Conservation (phyloP, 352 stramenopile genomes). For the Pythium phragmitis region DNA sequence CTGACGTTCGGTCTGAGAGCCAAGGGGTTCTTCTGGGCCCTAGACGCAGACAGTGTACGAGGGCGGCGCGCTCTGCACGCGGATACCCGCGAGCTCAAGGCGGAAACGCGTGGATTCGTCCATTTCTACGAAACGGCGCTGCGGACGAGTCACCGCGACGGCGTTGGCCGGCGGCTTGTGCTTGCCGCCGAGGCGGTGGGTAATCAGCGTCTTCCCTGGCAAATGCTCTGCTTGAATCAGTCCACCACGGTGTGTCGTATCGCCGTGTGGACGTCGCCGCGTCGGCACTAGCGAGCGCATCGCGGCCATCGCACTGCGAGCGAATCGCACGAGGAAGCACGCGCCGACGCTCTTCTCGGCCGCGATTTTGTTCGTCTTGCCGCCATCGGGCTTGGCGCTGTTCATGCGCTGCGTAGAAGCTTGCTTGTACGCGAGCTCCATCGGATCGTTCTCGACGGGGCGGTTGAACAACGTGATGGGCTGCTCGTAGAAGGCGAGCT, state of each 20-base stretch:
- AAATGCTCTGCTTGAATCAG: not conserved
- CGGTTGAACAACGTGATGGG: conserved; percentile 24
- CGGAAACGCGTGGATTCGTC: conserved; percentile 26
- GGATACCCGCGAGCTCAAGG: conserved; percentile 23
- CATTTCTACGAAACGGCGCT: conserved; percentile 3
- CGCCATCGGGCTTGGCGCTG: not conserved
- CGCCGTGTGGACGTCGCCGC: not conserved
- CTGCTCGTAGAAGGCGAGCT: conserved; percentile 28
- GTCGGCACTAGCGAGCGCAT: conserved; percentile 7
- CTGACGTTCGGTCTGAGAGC: no score
- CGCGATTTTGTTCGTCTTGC: not conserved
- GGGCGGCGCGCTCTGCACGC: not conserved
- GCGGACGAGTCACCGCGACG: not conserved
- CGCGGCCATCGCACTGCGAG: not conserved
- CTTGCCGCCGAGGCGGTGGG: not conserved
- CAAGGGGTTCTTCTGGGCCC: not conserved
- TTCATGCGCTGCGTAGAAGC: not conserved
- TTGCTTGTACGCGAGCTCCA: not conserved
- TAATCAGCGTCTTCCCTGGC: not conserved
- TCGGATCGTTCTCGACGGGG: conserved; percentile 24
- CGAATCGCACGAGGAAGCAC: conserved; percentile 12
- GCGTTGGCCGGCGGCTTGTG: not conserved
- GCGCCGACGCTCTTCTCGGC: not conserved
- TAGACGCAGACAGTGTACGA: conserved; percentile 6
- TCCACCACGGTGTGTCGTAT: not conserved